phyloP scores from a whole-genome alignment of 2,329 filamentous ascomycete genomes.

The Fusarium sp. region DNA sequence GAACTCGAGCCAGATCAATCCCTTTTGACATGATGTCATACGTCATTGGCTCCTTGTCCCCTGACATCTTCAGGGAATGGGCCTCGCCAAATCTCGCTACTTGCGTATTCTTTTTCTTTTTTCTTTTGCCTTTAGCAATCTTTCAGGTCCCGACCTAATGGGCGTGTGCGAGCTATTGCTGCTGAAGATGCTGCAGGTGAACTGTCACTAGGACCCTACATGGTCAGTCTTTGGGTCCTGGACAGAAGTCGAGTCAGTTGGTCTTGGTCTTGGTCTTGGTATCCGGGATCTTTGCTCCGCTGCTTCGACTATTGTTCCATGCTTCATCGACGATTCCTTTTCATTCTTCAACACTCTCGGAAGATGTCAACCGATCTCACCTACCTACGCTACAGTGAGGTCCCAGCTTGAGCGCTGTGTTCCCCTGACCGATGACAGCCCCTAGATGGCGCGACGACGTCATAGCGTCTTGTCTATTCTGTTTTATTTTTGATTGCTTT shows the following conservation, averaged over 20 bases:
- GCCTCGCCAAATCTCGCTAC: slow-evolving; percentile 3
- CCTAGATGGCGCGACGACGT: not conserved
- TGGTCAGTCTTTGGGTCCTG: not conserved
- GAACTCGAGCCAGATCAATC: slow-evolving; percentile 6
- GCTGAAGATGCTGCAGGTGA: not conserved
- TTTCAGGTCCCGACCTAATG: not conserved
- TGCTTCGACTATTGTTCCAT: not conserved
- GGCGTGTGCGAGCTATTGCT: not conserved
- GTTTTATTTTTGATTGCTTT: not conserved
- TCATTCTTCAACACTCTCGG: not conserved
- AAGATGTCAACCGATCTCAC: not conserved
- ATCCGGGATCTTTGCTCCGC: not conserved
- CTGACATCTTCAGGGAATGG: not conserved
- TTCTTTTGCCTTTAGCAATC: not conserved
- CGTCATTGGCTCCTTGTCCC: slow-evolving; percentile 2
- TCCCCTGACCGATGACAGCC: not conserved
- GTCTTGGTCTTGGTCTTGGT: not conserved
- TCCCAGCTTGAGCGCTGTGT: not conserved
- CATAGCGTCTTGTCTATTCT: slow-evolving; percentile 1
- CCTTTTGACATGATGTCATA: not conserved
- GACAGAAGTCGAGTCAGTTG: not conserved
- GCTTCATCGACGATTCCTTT: not conserved
- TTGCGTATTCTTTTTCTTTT: not conserved
- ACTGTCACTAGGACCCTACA: not conserved
- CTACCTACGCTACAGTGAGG: not conserved